Base-by-base conservation (phyloP, 164 flowering plant species). In the Euptelea pleiosperma region DNA sequence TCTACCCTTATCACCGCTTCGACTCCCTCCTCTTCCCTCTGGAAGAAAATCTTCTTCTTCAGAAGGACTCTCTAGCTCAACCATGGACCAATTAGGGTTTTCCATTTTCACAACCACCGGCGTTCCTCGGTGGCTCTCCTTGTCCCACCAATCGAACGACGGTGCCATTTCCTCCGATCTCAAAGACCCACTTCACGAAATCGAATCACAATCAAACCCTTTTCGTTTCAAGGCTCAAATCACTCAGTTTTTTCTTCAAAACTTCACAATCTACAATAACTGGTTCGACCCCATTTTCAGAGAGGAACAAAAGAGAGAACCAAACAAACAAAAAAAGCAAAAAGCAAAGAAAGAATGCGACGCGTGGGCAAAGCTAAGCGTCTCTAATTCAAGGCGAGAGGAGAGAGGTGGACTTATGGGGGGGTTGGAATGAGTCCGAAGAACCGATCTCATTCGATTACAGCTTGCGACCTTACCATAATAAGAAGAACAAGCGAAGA, bases 1-100 rank as follows among this genome's bases (percentile, higher is more conserved):
- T 33, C 96, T 72, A 14, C 66, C 71, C 45, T 75, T 77, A 24
- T 79, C 75, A 3, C 70, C 43, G 26, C 29, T 28, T 0, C 44
- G 60, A 41, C 29, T n/a, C n/a, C 43, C 0, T 21, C 19, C 12
- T 3, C 26, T 24, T 45, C 25, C 40, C 15, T 44, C 51, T 22
- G n/a, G 28, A 36, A 59, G 47, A 8, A 60, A 46, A 29, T 64
- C 68, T 4, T 57, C 68, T 4, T 57, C 66, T 8, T 61, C 62
- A 24, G 46, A 54, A 0, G 60, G 59, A 26, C 24, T 8, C 14
- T 62, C 68, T 30, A 65, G 7, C 24, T 65, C 63, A 30, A 65
- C 41, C 62, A 65, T 57, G 0, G 73, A 65, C 66, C 65, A 65
- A 43, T 61, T 70, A 10, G 69, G 66, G 47, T 65, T 70, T 24